Evolutionary conservation across 1,284 basidiomycete genomes (phyloP).

Genomic region (Fomes fomentarius): DNA sequence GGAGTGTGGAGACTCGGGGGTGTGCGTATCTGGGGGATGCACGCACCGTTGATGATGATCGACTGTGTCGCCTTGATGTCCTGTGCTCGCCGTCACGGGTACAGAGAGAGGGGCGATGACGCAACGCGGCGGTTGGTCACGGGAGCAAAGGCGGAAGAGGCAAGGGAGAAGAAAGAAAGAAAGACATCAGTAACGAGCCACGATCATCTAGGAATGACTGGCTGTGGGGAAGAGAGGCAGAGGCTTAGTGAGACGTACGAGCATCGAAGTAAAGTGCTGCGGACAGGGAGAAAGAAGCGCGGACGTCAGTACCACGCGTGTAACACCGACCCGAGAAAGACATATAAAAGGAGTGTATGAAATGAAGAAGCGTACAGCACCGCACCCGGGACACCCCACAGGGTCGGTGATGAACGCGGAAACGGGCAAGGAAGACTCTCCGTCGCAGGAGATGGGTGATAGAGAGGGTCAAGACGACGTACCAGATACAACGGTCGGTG

Average conservation of each 20-base stretch:
- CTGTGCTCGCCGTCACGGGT: constrained; percentile 37
- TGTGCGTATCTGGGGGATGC: background rate
- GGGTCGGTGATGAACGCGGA: background rate
- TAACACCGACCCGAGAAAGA: background rate
- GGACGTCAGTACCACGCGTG: background rate
- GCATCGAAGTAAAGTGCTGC: constrained; percentile 79
- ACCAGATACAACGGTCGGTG: constrained; percentile 66
- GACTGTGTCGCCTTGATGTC: constrained; percentile 76
- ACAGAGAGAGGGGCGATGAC: constrained; percentile 8
- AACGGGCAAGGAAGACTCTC: background rate
- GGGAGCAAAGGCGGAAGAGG: background rate
- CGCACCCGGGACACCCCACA: background rate
- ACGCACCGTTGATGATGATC: constrained; percentile 71
- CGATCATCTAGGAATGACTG: constrained; percentile 74
- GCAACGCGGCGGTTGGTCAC: too few relatives aligned
- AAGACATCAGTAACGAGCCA: too few relatives aligned
- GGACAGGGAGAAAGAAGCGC: constrained; percentile 1
- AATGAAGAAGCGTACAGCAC: background rate
- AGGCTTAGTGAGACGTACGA: constrained; percentile 47
- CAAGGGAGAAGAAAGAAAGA: constrained; percentile 5
- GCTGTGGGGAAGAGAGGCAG: constrained; percentile 40
- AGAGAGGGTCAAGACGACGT: too few relatives aligned
- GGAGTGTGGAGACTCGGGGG: too few relatives aligned
- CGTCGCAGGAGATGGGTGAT: too few relatives aligned
- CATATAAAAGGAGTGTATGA: background rate